Evolutionary conservation across 169 alveolate species (phyloP).

Genomic region (Plasmodium relictum): DNA sequence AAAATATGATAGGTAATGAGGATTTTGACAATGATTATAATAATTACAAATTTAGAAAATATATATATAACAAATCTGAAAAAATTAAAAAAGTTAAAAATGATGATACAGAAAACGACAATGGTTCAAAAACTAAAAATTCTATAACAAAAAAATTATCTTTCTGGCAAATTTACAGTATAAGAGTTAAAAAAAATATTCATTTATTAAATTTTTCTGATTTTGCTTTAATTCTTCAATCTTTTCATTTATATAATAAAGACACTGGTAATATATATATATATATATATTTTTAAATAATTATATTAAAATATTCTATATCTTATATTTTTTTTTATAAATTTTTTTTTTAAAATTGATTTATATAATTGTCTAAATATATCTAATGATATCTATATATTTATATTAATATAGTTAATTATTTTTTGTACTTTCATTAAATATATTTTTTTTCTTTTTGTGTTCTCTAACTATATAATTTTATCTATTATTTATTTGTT

Average conservation of each 20-base stretch:
- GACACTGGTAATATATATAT: slow-evolving; percentile 34
- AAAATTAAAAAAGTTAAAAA: not conserved
- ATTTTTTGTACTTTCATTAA: not conserved
- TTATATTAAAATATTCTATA: too few species aligned
- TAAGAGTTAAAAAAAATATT: slow-evolving; percentile 55
- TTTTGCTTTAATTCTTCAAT: slow-evolving; percentile 62
- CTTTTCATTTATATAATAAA: slow-evolving; percentile 64
- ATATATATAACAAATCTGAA: slow-evolving; percentile 25
- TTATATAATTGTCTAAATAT: not conserved
- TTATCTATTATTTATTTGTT: too few species aligned
- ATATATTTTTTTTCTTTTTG: slow-evolving; percentile 1
- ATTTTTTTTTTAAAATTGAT: not conserved
- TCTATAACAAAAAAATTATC: slow-evolving; percentile 32
- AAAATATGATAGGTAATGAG: slow-evolving; percentile 13
- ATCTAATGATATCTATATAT: not conserved
- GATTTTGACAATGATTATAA: slow-evolving; percentile 12
- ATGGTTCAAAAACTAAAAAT: not conserved
- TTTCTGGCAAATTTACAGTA: slow-evolving; percentile 72
- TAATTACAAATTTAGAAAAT: slow-evolving; percentile 30
- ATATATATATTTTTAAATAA: not conserved
- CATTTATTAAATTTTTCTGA: slow-evolving; percentile 31
- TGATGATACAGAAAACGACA: slow-evolving; percentile 19
- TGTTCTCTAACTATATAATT: not conserved
- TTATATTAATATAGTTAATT: not conserved
- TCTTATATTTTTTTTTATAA: not conserved